These are phyloP conservation scores for Eucalyptus erythrocorys DNA, from an alignment of 345 rosid species.

Conservation along the genomic window DNA sequence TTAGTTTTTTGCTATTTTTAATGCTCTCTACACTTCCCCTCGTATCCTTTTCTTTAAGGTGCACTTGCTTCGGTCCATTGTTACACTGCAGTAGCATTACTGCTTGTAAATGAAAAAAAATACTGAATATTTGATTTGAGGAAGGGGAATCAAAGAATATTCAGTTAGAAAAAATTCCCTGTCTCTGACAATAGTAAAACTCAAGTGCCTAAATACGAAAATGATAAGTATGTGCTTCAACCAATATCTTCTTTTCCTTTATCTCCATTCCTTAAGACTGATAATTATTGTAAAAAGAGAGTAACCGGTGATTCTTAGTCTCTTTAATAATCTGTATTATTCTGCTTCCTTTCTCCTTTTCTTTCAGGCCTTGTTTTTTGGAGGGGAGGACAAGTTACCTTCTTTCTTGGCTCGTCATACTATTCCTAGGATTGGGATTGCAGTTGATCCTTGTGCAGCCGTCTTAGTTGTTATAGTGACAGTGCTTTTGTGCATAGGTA, in stretches of 20 bases:
- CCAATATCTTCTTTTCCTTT: neutral
- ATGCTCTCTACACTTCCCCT: neutral
- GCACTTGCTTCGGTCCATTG: neutral
- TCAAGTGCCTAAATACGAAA: neutral
- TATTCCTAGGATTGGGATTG: constrained; percentile 68
- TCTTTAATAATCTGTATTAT: neutral
- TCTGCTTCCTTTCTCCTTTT: neutral
- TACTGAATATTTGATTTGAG: neutral
- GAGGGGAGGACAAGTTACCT: constrained; percentile 73
- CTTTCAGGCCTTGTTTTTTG: constrained; percentile 73
- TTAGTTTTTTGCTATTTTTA: neutral
- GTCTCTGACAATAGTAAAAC: neutral
- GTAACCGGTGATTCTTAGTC: neutral
- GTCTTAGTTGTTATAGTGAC: constrained; percentile 62
- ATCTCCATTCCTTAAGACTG: neutral
- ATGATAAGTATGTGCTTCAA: neutral
- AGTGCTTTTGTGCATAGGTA: constrained; percentile 86
- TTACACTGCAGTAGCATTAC: neutral
- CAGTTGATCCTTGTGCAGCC: constrained; percentile 91
- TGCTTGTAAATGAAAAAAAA: neutral
- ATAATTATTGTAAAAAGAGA: neutral
- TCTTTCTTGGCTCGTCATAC: constrained; percentile 62
- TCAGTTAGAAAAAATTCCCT: neutral
- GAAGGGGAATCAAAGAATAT: neutral
- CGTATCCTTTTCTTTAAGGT: neutral